phyloP scores from a whole-genome alignment of 2,329 filamentous ascomycete genomes.

The Lachnellula cervina region DNA sequence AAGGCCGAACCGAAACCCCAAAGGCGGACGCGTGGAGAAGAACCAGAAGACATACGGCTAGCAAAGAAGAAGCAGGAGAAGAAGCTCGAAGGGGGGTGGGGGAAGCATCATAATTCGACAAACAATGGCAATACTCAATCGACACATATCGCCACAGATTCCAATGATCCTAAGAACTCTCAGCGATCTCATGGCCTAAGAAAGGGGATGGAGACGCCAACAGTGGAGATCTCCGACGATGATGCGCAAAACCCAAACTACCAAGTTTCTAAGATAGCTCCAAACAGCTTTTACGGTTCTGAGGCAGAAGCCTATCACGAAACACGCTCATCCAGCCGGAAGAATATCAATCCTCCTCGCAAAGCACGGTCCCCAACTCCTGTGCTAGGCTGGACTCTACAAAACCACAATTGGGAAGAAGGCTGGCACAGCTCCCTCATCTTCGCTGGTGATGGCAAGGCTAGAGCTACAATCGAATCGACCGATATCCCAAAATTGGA shows the following conservation, averaged over 20 bases:
- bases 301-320: not conserved
- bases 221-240: not conserved
- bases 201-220: not conserved
- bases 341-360: not conserved
- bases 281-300: slow-evolving; percentile 3
- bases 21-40: not conserved
- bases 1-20: not conserved
- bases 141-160: not conserved
- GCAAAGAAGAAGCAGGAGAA: not conserved
- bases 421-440: slow-evolving; percentile 55
- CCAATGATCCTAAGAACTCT: not conserved
- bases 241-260: not conserved
- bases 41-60: slow-evolving; percentile 3
- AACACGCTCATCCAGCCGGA: slow-evolving; percentile 12
- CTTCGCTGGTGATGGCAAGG: slow-evolving; percentile 54
- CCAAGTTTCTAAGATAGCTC: not conserved
- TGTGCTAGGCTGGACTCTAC: slow-evolving; percentile 43
- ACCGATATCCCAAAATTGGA: slow-evolving; percentile 74
- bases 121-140: not conserved
- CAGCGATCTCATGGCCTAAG: not conserved
- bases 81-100: not conserved
- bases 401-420: slow-evolving; percentile 47
- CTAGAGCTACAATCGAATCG: slow-evolving; percentile 61
- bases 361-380: slow-evolving; percentile 16
- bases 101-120: not conserved